Conservation (phyloP, 2,329 filamentous ascomycete species). For the Trichoderma sp. region DNA sequence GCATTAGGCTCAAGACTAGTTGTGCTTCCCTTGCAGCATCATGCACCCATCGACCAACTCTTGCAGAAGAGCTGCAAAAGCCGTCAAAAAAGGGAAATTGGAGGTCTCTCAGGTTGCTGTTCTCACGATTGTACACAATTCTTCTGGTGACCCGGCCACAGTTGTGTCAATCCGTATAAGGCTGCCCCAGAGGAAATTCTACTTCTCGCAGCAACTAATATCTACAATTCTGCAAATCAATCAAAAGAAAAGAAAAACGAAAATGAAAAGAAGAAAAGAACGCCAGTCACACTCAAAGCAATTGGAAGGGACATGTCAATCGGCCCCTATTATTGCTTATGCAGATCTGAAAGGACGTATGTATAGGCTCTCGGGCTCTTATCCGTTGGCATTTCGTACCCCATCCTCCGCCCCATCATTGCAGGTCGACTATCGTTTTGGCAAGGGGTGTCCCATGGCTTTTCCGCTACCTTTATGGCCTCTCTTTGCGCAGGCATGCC, state of each 20-base stretch:
- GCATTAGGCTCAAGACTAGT: background rate
- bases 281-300: background rate
- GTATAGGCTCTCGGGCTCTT: background rate
- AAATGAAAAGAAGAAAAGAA: background rate
- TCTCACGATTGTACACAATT: background rate
- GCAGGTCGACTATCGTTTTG: background rate
- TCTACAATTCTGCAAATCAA: background rate
- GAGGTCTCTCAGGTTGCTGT: background rate
- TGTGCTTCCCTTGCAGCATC: slow-evolving; percentile 16
- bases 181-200: background rate
- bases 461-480: background rate
- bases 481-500: background rate
- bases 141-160: background rate
- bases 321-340: background rate
- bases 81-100: background rate
- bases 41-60: background rate
- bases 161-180: background rate
- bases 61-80: background rate
- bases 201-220: background rate
- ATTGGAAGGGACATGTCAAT: background rate
- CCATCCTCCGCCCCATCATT: slow-evolving; percentile 1
- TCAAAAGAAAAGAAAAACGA: background rate
- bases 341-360: background rate
- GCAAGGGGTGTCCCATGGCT: background rate
- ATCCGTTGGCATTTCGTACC: background rate